A percentile compares a stretch with the other conserved stretches of the same genome.
These are phyloP conservation scores for Fusarium incarnatum DNA, from an alignment of 2,329 filamentous ascomycete species.

Conservation along the genomic window DNA sequence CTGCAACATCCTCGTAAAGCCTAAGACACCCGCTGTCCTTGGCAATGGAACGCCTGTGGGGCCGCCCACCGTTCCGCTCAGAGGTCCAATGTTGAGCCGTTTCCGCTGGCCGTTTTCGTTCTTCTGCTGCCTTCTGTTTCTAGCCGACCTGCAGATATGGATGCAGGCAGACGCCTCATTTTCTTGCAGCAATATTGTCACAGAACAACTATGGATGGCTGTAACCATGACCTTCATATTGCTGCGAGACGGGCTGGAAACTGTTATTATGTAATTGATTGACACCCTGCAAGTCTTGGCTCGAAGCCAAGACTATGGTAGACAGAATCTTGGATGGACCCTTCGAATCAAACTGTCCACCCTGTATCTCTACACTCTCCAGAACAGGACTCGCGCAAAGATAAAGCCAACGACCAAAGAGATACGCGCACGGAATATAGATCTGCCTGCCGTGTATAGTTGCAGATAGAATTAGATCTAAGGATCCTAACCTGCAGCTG, in stretches of 20 bases:
- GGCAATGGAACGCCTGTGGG: slow-evolving; percentile 31
- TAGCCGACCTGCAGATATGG: slow-evolving; percentile 7
- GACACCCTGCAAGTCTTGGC: slow-evolving; percentile 29
- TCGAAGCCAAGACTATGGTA: background rate
- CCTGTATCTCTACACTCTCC: slow-evolving; percentile 15
- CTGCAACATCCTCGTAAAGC: slow-evolving; percentile 15
- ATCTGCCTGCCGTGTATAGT: background rate
- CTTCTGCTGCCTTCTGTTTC: background rate
- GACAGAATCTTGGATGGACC: slow-evolving; percentile 1
- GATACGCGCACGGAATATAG: slow-evolving; percentile 8
- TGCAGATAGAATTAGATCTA: slow-evolving; percentile 2
- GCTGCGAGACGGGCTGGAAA: slow-evolving; percentile 19
- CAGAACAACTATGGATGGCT: slow-evolving; percentile 23
- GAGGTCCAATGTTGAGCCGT: slow-evolving; percentile 10
- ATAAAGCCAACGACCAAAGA: background rate
- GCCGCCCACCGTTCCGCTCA: slow-evolving; percentile 38
- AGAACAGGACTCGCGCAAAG: background rate
- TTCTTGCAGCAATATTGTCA: slow-evolving; percentile 30
- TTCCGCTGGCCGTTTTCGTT: slow-evolving; percentile 24
- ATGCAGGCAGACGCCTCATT: background rate
- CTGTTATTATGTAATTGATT: slow-evolving; percentile 19
- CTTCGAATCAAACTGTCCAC: background rate
- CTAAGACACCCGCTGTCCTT: slow-evolving; percentile 26
- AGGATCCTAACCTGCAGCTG: slow-evolving; percentile 5
- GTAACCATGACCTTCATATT: background rate